Conservation (phyloP, 352 stramenopile species). For the Phytophthora megakarya region DNA sequence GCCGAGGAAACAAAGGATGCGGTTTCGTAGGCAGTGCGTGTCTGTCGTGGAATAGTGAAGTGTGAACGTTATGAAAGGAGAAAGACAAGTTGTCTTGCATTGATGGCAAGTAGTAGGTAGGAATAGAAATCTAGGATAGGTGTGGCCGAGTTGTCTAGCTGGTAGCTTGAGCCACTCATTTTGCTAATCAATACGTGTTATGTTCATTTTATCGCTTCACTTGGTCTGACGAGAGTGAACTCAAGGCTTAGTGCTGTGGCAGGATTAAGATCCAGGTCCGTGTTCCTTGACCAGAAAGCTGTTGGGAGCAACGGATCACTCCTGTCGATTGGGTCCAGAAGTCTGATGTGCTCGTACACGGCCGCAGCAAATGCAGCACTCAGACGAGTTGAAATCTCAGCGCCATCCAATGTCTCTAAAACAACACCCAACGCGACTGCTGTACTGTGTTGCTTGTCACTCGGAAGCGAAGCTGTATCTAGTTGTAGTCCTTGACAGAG, state of each 20-base stretch:
- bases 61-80: slow-evolving; percentile 1
- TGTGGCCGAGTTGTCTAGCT: slow-evolving; percentile 11
- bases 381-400: slow-evolving; percentile 33
- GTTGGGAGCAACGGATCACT: not conserved
- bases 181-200: slow-evolving; percentile 38
- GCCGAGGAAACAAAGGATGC: slow-evolving; percentile 32
- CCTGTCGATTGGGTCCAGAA: slow-evolving; percentile 27
- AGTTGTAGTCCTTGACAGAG: slow-evolving; percentile 13
- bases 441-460: not conserved
- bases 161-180: slow-evolving; percentile 26
- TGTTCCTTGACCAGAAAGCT: slow-evolving; percentile 17
- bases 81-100: slow-evolving; percentile 6
- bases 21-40: slow-evolving; percentile 13
- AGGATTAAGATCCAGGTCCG: slow-evolving; percentile 4
- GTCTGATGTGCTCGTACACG: slow-evolving; percentile 46
- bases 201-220: slow-evolving; percentile 7
- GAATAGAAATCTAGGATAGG: slow-evolving; percentile 44
- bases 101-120: slow-evolving; percentile 29
- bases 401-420: slow-evolving; percentile 13
- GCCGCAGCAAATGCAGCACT: slow-evolving; percentile 43
- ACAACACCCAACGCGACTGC: not conserved
- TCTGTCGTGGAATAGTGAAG: slow-evolving; percentile 18
- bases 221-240: slow-evolving; percentile 18
- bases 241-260: slow-evolving; percentile 23
- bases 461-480: not conserved